Base-by-base conservation (phyloP, 2,329 filamentous ascomycete species). In the Cordyceps cateniannulata region DNA sequence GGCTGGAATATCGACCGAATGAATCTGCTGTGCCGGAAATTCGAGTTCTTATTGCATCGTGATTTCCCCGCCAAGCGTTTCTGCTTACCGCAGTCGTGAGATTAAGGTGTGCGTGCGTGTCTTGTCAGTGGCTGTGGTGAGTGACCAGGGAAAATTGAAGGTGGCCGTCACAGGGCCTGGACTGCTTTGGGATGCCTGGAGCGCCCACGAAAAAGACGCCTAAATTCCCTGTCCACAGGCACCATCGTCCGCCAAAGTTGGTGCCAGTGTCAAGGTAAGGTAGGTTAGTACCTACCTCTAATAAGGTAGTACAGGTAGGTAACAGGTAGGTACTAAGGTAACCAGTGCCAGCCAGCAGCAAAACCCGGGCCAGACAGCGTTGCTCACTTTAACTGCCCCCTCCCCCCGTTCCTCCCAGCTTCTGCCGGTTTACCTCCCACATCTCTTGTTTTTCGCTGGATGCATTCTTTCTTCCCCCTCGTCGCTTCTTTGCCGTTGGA, bases 301-400 rank as follows among this genome's bases (percentile, higher is more conserved):
- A n/a, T n/a, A n/a, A n/a, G n/a, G n/a, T n/a, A n/a, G n/a, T n/a
- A n/a, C n/a, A n/a, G n/a, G n/a, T n/a, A n/a, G n/a, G n/a, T n/a
- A n/a, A n/a, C n/a, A n/a, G n/a, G n/a, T n/a, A n/a, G n/a, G n/a
- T n/a, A n/a, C n/a, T n/a, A n/a, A n/a, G n/a, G n/a, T n/a, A n/a
- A 42, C 16, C 38, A n/a, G 38, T 16, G n/a, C 42, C 42, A 45
- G n/a, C n/a, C n/a, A 45, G 14, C 40, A 18, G 16, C 40, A 45
- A 45, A 45, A 22, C 42, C 9, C n/a, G n/a, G n/a, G n/a, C n/a
- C 42, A 57, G 44, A 42, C 51, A 54, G 32, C 32, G 25, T 45
- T 59, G 56, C 56, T 59, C 56, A 59, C 50, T 55, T 61, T 55
- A 61, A 61, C 59, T 55, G 44, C 50, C 44, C 51, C 51, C 42